Evolutionary conservation across 2,329 filamentous ascomycete species (phyloP), one percentile per base, ranked within the genome.

Genomic region (Ilyonectria sp.): DNA sequence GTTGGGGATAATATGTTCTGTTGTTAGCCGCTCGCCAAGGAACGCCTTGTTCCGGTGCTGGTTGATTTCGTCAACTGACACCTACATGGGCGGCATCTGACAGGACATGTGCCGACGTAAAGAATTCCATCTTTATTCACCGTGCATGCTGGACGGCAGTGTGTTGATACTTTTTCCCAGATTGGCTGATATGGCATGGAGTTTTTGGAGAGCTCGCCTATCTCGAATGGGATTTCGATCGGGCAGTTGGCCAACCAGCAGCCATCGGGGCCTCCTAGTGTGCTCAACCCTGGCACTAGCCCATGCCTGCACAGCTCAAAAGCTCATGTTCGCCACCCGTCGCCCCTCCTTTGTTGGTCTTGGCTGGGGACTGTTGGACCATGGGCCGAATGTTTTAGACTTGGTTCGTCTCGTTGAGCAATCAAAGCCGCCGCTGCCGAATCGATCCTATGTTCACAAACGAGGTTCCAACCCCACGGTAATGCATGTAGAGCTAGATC

Each of bases 191-290:
- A 19, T 29, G 35, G 13, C 47, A 15, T 56, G 47, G 53, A 35
- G 23, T 43, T 46, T 49, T 19, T 44, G 35, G 46, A 60, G 26
- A 53, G 65, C 63, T 71, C 71, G 69, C 71, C 63, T 69, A 68
- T 73, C 72, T 75, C 35, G 64, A 72, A 74, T 52, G 54, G 59
- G 63, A 71, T 72, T 61, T 65, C 60, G 67, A 75, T 71, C 65
- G 67, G 60, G 60, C 56, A 63, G 64, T 35, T 69, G 68, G 52
- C 74, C 74, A 75, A 75, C 69, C 74, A 71, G 46, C 44, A 49
- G 31, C 17, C 47, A 53, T 60, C 40, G 55, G 63, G 33, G 35
- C 43, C 49, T 57, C 70, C 50, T 74, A 60, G 60, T 64, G 56
- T 49, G 62, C 67, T 69, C 64, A 58, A 62, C 69, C 68, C 60